Conservation (phyloP, 2,329 filamentous ascomycete genomes). For the Coniochaeta hoffmannii region DNA sequence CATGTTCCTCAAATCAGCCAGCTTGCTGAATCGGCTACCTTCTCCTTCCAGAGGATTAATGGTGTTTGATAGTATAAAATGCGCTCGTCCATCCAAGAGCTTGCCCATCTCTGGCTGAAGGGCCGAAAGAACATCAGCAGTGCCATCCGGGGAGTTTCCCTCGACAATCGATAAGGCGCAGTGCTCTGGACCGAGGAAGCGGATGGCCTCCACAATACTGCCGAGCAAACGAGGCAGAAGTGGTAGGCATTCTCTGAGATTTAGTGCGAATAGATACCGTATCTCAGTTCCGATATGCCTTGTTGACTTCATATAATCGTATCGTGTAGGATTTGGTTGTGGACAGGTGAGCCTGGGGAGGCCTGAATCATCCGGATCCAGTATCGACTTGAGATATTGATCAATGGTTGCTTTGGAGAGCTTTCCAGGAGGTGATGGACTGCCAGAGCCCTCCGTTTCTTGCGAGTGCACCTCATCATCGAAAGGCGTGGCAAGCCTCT, state of each 20-base stretch:
- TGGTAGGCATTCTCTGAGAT: neutral
- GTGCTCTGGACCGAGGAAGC: conserved; percentile 2
- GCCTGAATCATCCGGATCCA: neutral
- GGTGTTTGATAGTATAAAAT: neutral
- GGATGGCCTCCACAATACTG: conserved; percentile 1
- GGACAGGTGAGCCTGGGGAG: neutral
- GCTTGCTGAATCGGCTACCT: neutral
- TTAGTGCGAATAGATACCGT: conserved; percentile 1
- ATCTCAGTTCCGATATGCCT: neutral
- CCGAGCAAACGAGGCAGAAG: conserved; percentile 2
- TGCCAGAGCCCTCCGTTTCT: too few species aligned
- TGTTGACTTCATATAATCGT: neutral
- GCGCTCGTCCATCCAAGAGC: neutral
- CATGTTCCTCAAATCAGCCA: neutral
- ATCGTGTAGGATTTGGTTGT: neutral
- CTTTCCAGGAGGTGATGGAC: too few species aligned
- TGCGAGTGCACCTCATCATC: too few species aligned
- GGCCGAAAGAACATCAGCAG: neutral
- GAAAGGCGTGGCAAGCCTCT: too few species aligned
- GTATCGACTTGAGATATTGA: neutral
- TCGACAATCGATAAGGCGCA: conserved; percentile 4
- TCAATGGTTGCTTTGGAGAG: too few species aligned
- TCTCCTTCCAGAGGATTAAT: neutral
- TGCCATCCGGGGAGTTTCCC: conserved; percentile 1
- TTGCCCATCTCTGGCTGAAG: neutral